These are phyloP conservation scores for Saksenaea oblongispora DNA, from an alignment of 371 early-diverging fungal genomes.

Conservation along the genomic window DNA sequence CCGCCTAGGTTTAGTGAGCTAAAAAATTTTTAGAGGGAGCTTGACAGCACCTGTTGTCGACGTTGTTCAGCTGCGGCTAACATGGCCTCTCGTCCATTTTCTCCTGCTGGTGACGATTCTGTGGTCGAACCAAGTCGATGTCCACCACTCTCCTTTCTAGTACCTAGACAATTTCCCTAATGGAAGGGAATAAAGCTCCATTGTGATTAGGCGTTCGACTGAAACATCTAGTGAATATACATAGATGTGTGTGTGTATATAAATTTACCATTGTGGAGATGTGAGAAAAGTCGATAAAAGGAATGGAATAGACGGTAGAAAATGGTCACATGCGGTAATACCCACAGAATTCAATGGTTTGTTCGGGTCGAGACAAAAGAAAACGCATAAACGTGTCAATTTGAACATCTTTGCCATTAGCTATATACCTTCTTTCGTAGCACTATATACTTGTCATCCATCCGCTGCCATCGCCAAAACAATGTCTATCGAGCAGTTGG, in stretches of 20 bases:
- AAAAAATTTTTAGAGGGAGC: neutral
- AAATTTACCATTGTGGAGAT: neutral
- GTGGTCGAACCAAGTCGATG: neutral
- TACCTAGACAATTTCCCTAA: slow-evolving; percentile 17
- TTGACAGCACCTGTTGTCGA: slow-evolving; percentile 19
- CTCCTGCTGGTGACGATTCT: slow-evolving; percentile 6
- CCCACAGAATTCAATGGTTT: too few relatives aligned
- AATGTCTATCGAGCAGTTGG: too few relatives aligned
- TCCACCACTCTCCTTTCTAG: slow-evolving; percentile 6
- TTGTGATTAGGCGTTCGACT: neutral
- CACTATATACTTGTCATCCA: too few relatives aligned
- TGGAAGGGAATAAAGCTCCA: neutral
- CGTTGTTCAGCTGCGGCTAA: slow-evolving; percentile 39
- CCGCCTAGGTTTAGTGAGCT: slow-evolving; percentile 19
- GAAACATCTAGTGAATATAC: neutral
- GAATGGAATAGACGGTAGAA: neutral
- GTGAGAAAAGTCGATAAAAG: neutral
- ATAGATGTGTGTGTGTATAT: too few relatives aligned
- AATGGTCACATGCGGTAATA: neutral
- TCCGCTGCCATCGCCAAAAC: too few relatives aligned
- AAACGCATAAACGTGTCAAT: too few relatives aligned
- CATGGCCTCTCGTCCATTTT: slow-evolving; percentile 31
- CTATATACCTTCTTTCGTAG: too few relatives aligned
- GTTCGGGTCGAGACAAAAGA: too few relatives aligned
- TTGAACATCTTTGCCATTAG: too few relatives aligned